Percentiles rank a stretch among this genome's conserved stretches.
Evolutionary conservation across 108 stramenopile genomes (phyloP).

Genomic region (Pseudonitzschia multistriata): DNA sequence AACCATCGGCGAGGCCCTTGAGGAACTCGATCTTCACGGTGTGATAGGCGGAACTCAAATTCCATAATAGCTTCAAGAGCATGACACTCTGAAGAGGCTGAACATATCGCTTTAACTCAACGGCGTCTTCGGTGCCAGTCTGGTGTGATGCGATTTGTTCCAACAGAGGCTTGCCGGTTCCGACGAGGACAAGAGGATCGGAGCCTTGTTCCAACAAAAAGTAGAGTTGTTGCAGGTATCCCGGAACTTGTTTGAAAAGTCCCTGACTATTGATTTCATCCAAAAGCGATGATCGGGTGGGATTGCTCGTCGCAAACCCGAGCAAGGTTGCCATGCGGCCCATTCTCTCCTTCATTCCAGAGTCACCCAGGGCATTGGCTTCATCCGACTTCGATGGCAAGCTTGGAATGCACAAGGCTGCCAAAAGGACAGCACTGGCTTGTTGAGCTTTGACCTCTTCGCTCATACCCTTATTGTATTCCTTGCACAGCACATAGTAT

Average conservation of each 20-base stretch:
- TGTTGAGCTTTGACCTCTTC: slow-evolving; percentile 72
- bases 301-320: slow-evolving; percentile 88
- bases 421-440: slow-evolving; percentile 87
- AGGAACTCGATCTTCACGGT: slow-evolving; percentile 87
- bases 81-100: slow-evolving; percentile 66
- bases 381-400: slow-evolving; percentile 37
- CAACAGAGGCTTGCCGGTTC: slow-evolving; percentile 66
- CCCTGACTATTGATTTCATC: slow-evolving; percentile 67
- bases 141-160: slow-evolving; percentile 46
- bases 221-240: slow-evolving; percentile 76
- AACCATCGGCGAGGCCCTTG: slow-evolving; percentile 66
- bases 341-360: slow-evolving; percentile 89
- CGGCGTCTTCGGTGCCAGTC: slow-evolving; percentile 37
- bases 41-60: slow-evolving; percentile 85
- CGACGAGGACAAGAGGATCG: slow-evolving; percentile 79
- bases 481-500: slow-evolving; percentile 86
- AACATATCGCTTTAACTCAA: slow-evolving; percentile 62
- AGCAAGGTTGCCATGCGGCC: slow-evolving; percentile 93
- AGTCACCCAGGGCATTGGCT: slow-evolving; percentile 69
- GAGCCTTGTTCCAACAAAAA: slow-evolving; percentile 73
- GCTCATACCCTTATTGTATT: slow-evolving; percentile 88
- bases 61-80: slow-evolving; percentile 82
- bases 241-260: slow-evolving; percentile 74
- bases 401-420: slow-evolving; percentile 88
- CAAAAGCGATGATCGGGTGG: slow-evolving; percentile 87